These are phyloP conservation scores for Cenchrus americanus DNA, from an alignment of 176 grass and related monocot species.

Conservation along the genomic window DNA sequence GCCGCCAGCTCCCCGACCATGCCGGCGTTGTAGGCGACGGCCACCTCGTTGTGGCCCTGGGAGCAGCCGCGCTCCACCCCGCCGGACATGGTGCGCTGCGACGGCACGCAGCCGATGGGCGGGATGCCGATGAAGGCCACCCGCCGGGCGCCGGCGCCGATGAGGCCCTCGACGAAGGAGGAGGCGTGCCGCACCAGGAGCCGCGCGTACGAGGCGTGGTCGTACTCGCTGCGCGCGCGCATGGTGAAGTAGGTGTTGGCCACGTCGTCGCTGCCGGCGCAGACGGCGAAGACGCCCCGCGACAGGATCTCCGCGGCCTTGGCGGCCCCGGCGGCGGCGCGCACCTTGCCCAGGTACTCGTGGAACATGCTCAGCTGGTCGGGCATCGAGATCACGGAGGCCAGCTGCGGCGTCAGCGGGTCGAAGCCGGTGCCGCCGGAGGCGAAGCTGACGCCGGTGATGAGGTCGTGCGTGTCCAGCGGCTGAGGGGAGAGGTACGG, in stretches of 20 bases:
- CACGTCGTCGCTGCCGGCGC: conserved; percentile 79
- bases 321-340: conserved; percentile 38
- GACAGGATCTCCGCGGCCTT: conserved; percentile 31
- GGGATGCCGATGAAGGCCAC: conserved; percentile 70
- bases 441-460: conserved; percentile 83
- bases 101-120: conserved; percentile 83
- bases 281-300: conserved; percentile 53
- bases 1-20: conserved; percentile 32
- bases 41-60: conserved; percentile 59
- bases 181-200: conserved; percentile 52
- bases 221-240: conserved; percentile 46
- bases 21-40: conserved; percentile 54
- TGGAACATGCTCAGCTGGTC: conserved; percentile 62
- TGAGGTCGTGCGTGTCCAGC: conserved; percentile 47
- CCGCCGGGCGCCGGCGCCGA: conserved; percentile 53
- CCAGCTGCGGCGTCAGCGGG: conserved; percentile 55
- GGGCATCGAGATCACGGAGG: conserved; percentile 59
- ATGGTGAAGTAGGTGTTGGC: conserved; percentile 77
- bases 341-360: conserved; percentile 64
- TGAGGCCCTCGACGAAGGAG: conserved; percentile 58
- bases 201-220: conserved; percentile 53
- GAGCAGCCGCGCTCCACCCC: conserved; percentile 47
- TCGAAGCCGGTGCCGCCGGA: conserved; percentile 78
- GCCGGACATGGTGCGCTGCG: conserved; percentile 72
- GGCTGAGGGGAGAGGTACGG: conserved; percentile 60